Evolutionary conservation across 1,284 basidiomycete species (phyloP).

Genomic region (Xerocomus amazonicus): DNA sequence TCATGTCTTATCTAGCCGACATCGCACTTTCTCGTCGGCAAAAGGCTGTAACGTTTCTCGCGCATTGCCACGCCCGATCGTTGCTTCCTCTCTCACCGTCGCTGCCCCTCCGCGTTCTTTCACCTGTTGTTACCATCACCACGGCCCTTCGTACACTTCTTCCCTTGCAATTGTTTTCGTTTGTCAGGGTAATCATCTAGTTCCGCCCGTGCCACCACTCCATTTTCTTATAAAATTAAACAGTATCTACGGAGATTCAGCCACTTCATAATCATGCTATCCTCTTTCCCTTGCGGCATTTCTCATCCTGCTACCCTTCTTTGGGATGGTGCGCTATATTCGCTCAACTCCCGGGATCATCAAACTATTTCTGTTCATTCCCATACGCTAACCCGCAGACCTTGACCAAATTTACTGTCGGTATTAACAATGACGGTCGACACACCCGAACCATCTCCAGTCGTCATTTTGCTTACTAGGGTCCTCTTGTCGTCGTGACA

Average conservation of each 20-base stretch:
- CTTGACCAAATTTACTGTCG: background rate
- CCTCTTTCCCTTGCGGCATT: background rate
- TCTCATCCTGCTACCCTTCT: slow-evolving; percentile 9
- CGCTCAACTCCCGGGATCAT: slow-evolving; percentile 13
- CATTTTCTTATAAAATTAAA: background rate
- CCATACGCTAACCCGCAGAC: slow-evolving; percentile 9
- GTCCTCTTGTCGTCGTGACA: background rate
- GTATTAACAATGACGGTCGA: background rate
- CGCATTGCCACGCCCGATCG: slow-evolving; percentile 17
- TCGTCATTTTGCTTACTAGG: background rate
- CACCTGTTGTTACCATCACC: background rate
- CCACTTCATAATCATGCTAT: background rate
- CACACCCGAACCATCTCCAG: background rate
- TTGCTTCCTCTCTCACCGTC: slow-evolving; percentile 2
- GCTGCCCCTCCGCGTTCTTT: background rate
- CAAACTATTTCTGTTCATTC: slow-evolving; percentile 8
- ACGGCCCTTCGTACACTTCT: background rate
- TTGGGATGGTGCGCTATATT: slow-evolving; percentile 15
- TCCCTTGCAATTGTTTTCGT: background rate
- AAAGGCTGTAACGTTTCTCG: slow-evolving; percentile 16
- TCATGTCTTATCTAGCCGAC: slow-evolving; percentile 31
- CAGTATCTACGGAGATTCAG: background rate
- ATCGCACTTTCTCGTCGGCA: slow-evolving; percentile 15
- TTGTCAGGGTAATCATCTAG: slow-evolving; percentile 3
- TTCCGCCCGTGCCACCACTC: slow-evolving; percentile 17